Conservation (phyloP, 2,329 filamentous ascomycete species). For the Colletotrichum agaves region DNA sequence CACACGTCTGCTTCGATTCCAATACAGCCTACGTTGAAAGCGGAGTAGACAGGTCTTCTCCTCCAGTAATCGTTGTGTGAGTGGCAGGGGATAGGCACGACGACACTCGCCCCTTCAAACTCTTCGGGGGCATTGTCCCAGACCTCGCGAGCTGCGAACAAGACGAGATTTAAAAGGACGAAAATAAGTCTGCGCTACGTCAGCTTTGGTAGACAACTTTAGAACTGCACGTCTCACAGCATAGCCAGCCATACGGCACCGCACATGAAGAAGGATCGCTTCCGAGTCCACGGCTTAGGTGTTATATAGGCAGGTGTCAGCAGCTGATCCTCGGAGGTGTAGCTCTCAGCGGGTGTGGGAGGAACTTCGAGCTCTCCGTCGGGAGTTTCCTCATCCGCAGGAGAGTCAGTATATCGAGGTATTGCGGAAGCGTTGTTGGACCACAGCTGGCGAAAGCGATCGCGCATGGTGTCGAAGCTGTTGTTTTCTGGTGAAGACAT, state of each 20-base stretch:
- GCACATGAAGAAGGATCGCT: conserved; percentile 34
- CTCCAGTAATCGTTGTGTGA: conserved; percentile 80
- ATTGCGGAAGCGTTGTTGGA: conserved; percentile 9
- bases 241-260: conserved; percentile 34
- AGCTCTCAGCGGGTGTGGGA: conserved; percentile 23
- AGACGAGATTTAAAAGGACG: conserved; percentile 29
- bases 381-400: neutral
- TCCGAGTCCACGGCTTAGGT: conserved; percentile 31
- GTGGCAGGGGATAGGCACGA: conserved; percentile 68
- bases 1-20: conserved; percentile 78
- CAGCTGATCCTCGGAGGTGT: conserved; percentile 26
- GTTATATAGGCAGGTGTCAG: conserved; percentile 22
- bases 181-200: conserved; percentile 25
- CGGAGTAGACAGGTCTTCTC: conserved; percentile 69
- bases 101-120: conserved; percentile 34
- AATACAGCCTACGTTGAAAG: conserved; percentile 67
- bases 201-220: neutral
- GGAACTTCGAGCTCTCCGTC: neutral
- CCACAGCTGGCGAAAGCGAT: conserved; percentile 32
- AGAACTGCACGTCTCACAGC: conserved; percentile 17
- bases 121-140: conserved; percentile 21
- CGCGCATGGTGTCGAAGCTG: conserved; percentile 22
- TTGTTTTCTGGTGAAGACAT: conserved; percentile 11
- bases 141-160: conserved; percentile 27
- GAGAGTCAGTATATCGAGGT: conserved; percentile 20